Evolutionary conservation across 371 early-diverging fungal genomes (phyloP).

Genomic region (Mucor circinelloides): DNA sequence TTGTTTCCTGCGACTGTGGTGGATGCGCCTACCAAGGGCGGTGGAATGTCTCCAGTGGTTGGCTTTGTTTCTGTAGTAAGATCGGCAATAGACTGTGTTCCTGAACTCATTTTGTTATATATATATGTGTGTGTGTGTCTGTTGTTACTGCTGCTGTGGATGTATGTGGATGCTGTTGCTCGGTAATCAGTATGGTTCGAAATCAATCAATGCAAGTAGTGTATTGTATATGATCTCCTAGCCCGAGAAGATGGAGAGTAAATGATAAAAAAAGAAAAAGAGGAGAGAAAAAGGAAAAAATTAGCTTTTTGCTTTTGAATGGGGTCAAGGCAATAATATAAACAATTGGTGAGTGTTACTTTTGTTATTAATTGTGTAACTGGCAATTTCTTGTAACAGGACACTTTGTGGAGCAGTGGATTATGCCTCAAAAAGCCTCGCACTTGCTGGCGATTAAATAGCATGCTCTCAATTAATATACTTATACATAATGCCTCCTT

Average conservation of each 20-base stretch:
- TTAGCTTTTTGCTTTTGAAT: background rate
- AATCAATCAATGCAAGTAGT: background rate
- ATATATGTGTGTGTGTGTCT: background rate
- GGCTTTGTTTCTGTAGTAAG: constrained; percentile 68
- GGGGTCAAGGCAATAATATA: background rate
- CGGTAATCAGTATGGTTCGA: background rate
- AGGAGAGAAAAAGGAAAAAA: background rate
- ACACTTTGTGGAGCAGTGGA: background rate
- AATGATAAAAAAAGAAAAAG: background rate
- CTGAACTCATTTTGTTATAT: background rate
- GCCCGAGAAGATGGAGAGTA: background rate
- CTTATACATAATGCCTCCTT: background rate
- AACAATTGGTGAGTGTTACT: background rate
- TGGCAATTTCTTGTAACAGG: background rate
- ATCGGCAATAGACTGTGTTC: constrained; percentile 69
- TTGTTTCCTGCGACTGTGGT: constrained; percentile 58
- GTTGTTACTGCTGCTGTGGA: background rate
- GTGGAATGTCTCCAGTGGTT: constrained; percentile 67
- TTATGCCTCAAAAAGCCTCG: background rate
- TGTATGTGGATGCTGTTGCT: background rate
- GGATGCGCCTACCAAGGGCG: constrained; percentile 74
- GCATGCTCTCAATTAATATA: background rate
- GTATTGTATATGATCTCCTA: background rate
- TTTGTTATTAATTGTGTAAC: constrained; percentile 1
- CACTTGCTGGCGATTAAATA: background rate